These are phyloP conservation scores for Tulasnella sp. DNA, from an alignment of 768 basidiomycete species.

Conservation along the genomic window DNA sequence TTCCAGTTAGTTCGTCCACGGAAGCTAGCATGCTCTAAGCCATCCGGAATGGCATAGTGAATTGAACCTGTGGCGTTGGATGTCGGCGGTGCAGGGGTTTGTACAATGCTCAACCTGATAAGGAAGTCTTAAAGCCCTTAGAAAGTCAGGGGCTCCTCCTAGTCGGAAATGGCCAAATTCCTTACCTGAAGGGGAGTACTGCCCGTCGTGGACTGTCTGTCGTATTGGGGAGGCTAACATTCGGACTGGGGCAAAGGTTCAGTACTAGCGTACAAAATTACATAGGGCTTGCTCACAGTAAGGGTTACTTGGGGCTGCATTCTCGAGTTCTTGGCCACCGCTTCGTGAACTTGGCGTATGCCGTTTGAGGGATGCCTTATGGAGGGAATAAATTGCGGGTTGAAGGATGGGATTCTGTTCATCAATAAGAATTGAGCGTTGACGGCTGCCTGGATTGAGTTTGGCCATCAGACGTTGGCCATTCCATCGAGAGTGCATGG, in stretches of 20 bases:
- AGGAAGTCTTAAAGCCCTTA: slow-evolving; percentile 45
- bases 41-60: slow-evolving; percentile 38
- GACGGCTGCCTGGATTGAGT: not conserved
- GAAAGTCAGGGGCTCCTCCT: not conserved
- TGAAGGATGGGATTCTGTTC: slow-evolving; percentile 44
- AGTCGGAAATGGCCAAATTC: not conserved
- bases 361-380: slow-evolving; percentile 39
- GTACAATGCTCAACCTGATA: slow-evolving; percentile 39
- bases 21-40: slow-evolving; percentile 56
- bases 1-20: slow-evolving; percentile 37
- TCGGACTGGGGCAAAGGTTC: slow-evolving; percentile 38
- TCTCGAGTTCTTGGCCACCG: too few species aligned
- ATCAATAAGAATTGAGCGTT: slow-evolving; percentile 52
- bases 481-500: not conserved
- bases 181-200: slow-evolving; percentile 48
- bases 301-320: slow-evolving; percentile 34
- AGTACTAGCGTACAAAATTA: too few species aligned
- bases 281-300: not conserved
- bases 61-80: slow-evolving; percentile 1
- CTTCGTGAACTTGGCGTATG: not conserved
- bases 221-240: slow-evolving; percentile 62
- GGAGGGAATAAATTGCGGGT: slow-evolving; percentile 36
- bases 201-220: slow-evolving; percentile 39
- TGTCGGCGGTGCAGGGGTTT: slow-evolving; percentile 19
- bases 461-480: not conserved